Evolutionary conservation across 2,329 filamentous ascomycete genomes (phyloP), one percentile per base, ranked within the genome.

Genomic region (Neurospora sp.): DNA sequence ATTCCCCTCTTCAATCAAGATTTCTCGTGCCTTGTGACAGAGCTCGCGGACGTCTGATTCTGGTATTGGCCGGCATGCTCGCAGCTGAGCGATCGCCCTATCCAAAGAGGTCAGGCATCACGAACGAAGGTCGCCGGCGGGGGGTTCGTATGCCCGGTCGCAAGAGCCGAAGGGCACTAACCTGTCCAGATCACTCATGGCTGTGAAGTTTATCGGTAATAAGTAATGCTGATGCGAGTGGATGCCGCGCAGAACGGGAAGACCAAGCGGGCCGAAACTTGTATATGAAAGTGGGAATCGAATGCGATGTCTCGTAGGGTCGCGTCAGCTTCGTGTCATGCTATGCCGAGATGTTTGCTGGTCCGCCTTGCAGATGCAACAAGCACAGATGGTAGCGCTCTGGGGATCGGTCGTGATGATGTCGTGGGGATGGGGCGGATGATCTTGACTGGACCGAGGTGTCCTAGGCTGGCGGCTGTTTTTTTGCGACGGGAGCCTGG

Each of bases 1-100:
- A 79, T 99, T 98, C 74, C 93, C 95, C 83, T 99, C 96, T 81
- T 98, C 96, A 72, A 99, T 97, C 74, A 99, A 83, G 69, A 99
- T 87, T 83, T 99, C 96, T 73, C 96, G 89, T 68, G 96, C 96
- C 79, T 97, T 97, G 85, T 97, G 95, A 82, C 96, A 98, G 76
- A 99, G 87, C 82, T 99, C 95, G 78, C 95, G 91, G 72, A 99
- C 96, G 83, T 98, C 92, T 52, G 90, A 86, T 83, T 99, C 96
- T 72, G 96, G 95, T 75, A 99, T 99, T 69, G 95, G 94, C 72
- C 94, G 92, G 82, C 96, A 99, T 79, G 93, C 92, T 84, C 96
- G 93, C 78, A 99, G 86, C 82, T 97, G 94, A 80, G 92, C 91
- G 78, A 99, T 99, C 71, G 94, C 94, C 82, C 95, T 97, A n/a